These are phyloP conservation scores for Fraxinus ornus DNA, from an alignment of 305 asterid species.

Conservation along the genomic window DNA sequence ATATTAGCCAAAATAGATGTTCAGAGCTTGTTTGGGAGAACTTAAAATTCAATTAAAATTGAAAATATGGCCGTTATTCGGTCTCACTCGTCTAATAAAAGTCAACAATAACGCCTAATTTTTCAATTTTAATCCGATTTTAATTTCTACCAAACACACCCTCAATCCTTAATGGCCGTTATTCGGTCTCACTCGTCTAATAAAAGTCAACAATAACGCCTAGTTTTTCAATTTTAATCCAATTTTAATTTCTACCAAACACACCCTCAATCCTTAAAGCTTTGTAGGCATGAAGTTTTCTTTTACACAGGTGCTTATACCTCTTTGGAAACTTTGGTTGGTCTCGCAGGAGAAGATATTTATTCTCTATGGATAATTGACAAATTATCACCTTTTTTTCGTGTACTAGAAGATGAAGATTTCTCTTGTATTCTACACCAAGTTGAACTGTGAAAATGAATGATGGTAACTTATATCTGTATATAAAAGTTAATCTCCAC, in stretches of 20 bases:
- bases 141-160: no score
- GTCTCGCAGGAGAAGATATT: background rate
- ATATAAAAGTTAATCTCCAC: background rate
- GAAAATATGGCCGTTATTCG: no score
- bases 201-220: no score
- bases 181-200: no score
- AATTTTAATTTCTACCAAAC: no score
- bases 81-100: no score
- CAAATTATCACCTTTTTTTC: conserved; percentile 2
- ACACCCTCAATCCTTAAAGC: background rate
- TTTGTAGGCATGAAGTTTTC: background rate
- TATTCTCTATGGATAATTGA: background rate
- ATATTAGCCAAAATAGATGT: background rate
- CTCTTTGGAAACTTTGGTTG: conserved; percentile 10
- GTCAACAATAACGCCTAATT: no score
- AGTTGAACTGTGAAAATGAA: background rate
- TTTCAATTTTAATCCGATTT: no score
- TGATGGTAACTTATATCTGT: conserved; percentile 1
- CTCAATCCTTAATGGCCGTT: no score
- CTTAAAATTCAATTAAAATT: no score
- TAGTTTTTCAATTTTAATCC: no score
- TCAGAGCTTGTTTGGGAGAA: no score
- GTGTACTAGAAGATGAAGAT: background rate
- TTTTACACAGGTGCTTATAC: background rate
- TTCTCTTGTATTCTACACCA: background rate